These are phyloP conservation scores for Rhipidocladum racemiflorum DNA, from an alignment of 176 grass and related monocot species.

Conservation along the genomic window DNA sequence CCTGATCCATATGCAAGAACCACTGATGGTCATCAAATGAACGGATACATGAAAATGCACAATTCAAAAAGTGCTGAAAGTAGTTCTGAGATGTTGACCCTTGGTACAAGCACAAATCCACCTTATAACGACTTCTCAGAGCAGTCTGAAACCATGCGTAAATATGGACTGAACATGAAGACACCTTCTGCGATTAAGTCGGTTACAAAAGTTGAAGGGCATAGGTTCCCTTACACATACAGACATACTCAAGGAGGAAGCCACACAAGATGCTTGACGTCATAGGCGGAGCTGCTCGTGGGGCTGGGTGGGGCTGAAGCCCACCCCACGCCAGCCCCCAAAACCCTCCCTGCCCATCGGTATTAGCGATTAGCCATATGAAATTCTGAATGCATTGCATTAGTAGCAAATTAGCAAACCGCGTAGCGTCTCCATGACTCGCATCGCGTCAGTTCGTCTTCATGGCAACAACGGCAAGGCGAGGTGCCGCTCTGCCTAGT, in stretches of 20 bases:
- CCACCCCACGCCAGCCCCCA: no score
- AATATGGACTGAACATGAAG: constrained; percentile 8
- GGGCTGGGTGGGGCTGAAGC: no score
- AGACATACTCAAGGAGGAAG: constrained; percentile 79
- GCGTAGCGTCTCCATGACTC: no score
- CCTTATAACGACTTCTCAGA: not conserved
- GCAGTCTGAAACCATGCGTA: constrained; percentile 2
- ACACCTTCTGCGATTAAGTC: not conserved
- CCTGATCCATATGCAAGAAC: constrained; percentile 17
- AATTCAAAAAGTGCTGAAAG: constrained; percentile 1
- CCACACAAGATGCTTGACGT: constrained; percentile 45
- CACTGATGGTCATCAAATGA: not conserved
- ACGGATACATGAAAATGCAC: not conserved
- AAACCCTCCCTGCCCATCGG: no score
- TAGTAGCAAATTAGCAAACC: no score
- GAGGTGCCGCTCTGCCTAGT: no score
- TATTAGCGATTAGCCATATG: no score
- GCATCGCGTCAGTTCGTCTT: no score
- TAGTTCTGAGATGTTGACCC: constrained; percentile 31
- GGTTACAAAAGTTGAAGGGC: constrained; percentile 26
- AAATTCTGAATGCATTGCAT: no score
- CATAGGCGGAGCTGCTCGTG: no score
- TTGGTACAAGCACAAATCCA: constrained; percentile 12
- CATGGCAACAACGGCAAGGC: no score
- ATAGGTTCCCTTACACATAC: constrained; percentile 67